These are phyloP conservation scores for Mycosphaerelloides madeirae DNA, from an alignment of 2,329 filamentous ascomycete species.

Conservation along the genomic window DNA sequence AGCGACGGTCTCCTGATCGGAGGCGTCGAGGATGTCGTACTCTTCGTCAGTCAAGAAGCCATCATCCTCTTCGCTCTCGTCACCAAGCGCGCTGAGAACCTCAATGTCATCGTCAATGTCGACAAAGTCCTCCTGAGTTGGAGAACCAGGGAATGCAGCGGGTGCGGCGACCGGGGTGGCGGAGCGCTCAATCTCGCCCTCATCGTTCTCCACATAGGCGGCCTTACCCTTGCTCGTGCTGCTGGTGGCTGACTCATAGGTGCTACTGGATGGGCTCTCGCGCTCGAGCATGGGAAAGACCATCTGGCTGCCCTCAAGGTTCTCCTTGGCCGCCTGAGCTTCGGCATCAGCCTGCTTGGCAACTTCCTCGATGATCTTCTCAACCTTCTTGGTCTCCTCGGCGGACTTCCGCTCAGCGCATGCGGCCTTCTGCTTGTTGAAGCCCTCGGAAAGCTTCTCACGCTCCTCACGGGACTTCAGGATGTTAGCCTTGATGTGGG, in stretches of 20 bases:
- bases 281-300: conserved; percentile 96
- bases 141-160: conserved; percentile 20
- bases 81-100: conserved; percentile 45
- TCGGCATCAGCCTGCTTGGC: conserved; percentile 34
- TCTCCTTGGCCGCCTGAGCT: conserved; percentile 23
- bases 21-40: conserved; percentile 94
- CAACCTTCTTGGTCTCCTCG: conserved; percentile 25
- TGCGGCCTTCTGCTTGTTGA: conserved; percentile 26
- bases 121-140: conserved; percentile 38
- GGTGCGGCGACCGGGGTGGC: conserved; percentile 19
- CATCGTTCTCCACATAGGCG: conserved; percentile 54
- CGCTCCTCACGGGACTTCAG: conserved; percentile 30
- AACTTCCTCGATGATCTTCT: conserved; percentile 29
- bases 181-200: conserved; percentile 49
- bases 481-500: conserved; percentile 31
- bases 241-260: conserved; percentile 57
- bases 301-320: conserved; percentile 61
- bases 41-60: conserved; percentile 95
- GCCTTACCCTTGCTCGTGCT: conserved; percentile 40
- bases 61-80: conserved; percentile 61
- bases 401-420: conserved; percentile 26
- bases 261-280: conserved; percentile 78
- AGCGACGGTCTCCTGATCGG: conserved; percentile 67
- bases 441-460: conserved; percentile 19
- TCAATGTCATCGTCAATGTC: conserved; percentile 52